Base-by-base conservation (phyloP, 768 basidiomycete species). In the Erythrobasidium yunnanense region DNA sequence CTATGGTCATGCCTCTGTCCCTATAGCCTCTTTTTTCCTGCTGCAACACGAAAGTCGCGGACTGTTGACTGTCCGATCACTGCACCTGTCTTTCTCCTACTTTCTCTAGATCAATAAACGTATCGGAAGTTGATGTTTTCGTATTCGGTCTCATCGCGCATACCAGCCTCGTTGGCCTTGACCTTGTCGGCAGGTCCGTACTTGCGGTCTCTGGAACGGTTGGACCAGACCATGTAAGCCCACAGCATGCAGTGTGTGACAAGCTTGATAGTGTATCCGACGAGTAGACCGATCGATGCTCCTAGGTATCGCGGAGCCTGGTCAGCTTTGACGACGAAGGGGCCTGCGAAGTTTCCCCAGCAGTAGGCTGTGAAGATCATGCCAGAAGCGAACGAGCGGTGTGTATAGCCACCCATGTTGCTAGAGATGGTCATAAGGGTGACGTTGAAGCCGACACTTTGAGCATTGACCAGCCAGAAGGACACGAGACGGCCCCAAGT, bases 341-440 rank as follows among this genome's bases (percentile, higher is more conserved):
- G 50, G 29, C 50, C 50, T 27, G 22, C 50, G 29, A 52, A 52
- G 29, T 52, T 52, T 8, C 50, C 50, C 50, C 50, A 52, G 50
- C 50, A 52, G 50, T 52, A 52, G 8, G 50, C 50, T 8, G 50
- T 52, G 22, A 52, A 52, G 50, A 52, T 22, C 22, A 52, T 11
- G 29, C 20, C 50, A 8, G 50, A 52, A 20, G 50, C 50, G 8
- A 52, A n/a, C 50, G 50, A 52, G 22, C 50, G 50, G 29, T 52
- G 50, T 15, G 50, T 52, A 27, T 52, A 52, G 20, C 50, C 50
- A 15, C 20, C 50, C 50, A 52, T 52, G 22, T 52, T 52, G 22
- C 50, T 52, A 8, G 50, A 52, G 29, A 52, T 23, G 50, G 11
- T 8, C 29, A 52, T 27, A 15, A 52, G 50, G 22, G 50, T 20